Evolutionary conservation across 2,329 filamentous ascomycete species (phyloP).

Genomic region (Hypoxylon rubiginosum): DNA sequence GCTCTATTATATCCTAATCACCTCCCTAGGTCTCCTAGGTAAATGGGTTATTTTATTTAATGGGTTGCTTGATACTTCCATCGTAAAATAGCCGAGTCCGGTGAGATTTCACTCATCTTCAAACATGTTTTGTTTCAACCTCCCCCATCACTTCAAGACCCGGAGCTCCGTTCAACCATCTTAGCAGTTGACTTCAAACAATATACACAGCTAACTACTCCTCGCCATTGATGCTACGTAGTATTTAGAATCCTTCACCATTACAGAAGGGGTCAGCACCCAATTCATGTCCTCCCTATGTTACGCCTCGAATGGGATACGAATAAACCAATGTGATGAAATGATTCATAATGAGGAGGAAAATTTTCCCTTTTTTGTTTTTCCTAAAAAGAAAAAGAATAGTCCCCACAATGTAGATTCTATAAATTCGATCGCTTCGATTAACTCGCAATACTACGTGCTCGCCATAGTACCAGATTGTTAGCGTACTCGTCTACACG

Average conservation of each 20-base stretch:
- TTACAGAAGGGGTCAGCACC: too few species aligned
- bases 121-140: constrained; percentile 32
- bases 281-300: too few species aligned
- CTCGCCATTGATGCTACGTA: neutral
- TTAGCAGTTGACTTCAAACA: neutral
- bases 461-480: neutral
- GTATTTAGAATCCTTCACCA: neutral
- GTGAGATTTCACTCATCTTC: neutral
- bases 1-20: neutral
- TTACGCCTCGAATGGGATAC: too few species aligned
- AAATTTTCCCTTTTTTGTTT: too few species aligned
- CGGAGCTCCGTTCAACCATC: neutral
- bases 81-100: neutral
- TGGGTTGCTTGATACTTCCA: neutral
- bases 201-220: neutral
- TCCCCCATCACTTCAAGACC: constrained; percentile 4
- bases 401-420: neutral
- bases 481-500: neutral
- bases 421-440: neutral
- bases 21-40: neutral
- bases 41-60: neutral
- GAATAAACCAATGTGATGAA: too few species aligned
- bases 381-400: neutral
- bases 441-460: neutral
- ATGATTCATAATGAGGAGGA: too few species aligned